Evolutionary conservation across 2,329 filamentous ascomycete species (phyloP).

Genomic region (Xylaria digitata): DNA sequence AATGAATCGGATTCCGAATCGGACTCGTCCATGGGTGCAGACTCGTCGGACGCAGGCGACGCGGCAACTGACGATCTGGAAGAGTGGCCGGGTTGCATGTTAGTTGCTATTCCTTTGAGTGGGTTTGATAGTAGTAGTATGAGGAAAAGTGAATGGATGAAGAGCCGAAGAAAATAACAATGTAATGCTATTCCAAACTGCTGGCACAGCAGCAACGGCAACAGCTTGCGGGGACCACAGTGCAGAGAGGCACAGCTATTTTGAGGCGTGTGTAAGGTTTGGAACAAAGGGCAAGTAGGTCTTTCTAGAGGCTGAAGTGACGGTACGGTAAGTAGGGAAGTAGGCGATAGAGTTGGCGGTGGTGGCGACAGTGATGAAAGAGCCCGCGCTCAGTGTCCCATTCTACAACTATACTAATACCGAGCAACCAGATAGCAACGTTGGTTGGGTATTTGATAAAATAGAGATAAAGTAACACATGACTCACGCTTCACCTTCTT

Average conservation of each 20-base stretch:
- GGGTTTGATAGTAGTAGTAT: not conserved
- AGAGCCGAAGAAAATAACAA: not conserved
- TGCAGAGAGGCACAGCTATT: not conserved
- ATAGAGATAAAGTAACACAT: slow-evolving; percentile 42
- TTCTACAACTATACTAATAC: not conserved
- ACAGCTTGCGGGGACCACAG: not conserved
- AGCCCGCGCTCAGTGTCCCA: not conserved
- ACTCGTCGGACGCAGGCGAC: slow-evolving; percentile 81
- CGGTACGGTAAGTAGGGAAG: too few relatives aligned
- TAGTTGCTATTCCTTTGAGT: slow-evolving; percentile 6
- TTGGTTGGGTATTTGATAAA: not conserved
- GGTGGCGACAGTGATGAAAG: not conserved
- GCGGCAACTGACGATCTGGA: slow-evolving; percentile 74
- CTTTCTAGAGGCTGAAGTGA: not conserved
- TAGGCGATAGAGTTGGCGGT: not conserved
- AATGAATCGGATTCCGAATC: slow-evolving; percentile 78
- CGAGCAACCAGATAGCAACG: not conserved
- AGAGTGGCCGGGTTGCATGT: slow-evolving; percentile 9
- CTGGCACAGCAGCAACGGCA: not conserved
- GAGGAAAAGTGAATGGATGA: not conserved
- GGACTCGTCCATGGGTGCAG: slow-evolving; percentile 90
- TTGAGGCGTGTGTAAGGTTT: not conserved
- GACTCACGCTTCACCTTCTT: slow-evolving; percentile 84
- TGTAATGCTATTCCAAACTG: not conserved
- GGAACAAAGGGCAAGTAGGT: slow-evolving; percentile 8